Conservation (phyloP, 257 asterid species). For the Petrea volubilis region DNA sequence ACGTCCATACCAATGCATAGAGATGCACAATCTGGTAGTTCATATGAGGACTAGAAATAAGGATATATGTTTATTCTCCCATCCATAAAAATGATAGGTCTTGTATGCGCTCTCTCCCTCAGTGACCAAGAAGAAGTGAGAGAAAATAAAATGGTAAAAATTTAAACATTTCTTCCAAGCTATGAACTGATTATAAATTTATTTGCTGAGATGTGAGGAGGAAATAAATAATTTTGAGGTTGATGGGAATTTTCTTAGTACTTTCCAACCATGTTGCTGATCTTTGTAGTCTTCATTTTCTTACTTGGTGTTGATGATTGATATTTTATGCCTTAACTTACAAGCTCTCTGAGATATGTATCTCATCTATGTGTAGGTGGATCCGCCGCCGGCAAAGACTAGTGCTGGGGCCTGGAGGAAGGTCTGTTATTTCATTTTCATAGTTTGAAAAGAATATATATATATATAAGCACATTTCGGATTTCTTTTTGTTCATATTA, state of each 20-base stretch:
- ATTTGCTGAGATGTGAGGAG: neutral
- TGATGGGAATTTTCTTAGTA: neutral
- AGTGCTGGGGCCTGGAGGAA: constrained; percentile 54
- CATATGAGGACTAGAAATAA: neutral
- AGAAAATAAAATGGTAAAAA: neutral
- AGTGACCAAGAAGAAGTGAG: neutral
- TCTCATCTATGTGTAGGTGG: constrained; percentile 36
- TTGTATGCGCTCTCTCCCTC: neutral
- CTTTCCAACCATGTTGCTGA: neutral
- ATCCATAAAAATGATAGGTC: neutral
- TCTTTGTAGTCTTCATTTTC: neutral
- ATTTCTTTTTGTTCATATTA: neutral
- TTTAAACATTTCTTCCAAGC: neutral
- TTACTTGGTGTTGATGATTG: neutral
- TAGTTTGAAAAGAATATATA: neutral
- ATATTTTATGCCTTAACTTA: neutral
- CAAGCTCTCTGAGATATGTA: constrained; percentile 10
- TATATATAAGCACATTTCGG: no score
- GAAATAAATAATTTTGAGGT: neutral
- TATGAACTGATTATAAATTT: no score
- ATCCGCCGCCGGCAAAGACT: constrained; percentile 44
- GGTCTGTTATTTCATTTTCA: constrained; percentile 35
- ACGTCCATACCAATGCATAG: neutral
- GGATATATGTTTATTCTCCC: neutral
- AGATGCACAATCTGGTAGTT: neutral